Percentiles rank a stretch among this genome's conserved stretches.
phyloP scores from a whole-genome alignment of 352 stramenopile genomes.

The Globisporangium abappressorium region DNA sequence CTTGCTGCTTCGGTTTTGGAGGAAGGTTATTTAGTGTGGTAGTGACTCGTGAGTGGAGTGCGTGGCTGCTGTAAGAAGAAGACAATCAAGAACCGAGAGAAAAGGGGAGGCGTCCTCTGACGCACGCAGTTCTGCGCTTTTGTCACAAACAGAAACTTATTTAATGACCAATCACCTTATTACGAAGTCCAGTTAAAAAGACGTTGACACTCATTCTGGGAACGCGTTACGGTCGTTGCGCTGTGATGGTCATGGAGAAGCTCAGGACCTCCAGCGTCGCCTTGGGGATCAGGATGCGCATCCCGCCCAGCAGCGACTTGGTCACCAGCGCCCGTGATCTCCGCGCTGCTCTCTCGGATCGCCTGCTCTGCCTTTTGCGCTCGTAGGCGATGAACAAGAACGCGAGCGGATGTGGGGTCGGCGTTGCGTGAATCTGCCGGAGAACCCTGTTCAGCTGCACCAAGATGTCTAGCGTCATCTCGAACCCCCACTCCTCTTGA shows the following conservation, averaged over 20 bases:
- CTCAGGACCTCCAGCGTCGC: slow-evolving; percentile 13
- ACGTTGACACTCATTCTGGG: not conserved
- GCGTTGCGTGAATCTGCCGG: not conserved
- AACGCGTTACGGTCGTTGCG: not conserved
- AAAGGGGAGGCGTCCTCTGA: not conserved
- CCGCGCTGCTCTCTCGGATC: not conserved
- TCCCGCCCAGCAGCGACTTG: not conserved
- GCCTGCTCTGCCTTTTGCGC: not conserved
- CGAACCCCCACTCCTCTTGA: not conserved
- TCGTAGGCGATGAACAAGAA: not conserved
- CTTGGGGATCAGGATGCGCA: slow-evolving; percentile 11
- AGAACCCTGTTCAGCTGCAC: not conserved
- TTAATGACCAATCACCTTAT: not conserved
- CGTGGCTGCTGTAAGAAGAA: slow-evolving; percentile 8
- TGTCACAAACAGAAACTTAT: slow-evolving; percentile 9
- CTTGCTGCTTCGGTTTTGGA: slow-evolving; percentile 2
- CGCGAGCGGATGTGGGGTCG: slow-evolving; percentile 2
- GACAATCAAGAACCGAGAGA: slow-evolving; percentile 11
- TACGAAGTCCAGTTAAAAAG: not conserved
- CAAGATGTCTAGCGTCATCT: not conserved
- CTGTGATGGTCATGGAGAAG: not conserved
- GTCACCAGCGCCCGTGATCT: not conserved
- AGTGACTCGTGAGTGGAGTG: not conserved
- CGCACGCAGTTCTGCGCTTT: slow-evolving; percentile 1
- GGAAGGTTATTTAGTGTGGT: slow-evolving; percentile 5